These are phyloP conservation scores for Mortierella polycephala DNA, from an alignment of 371 early-diverging fungal species.

Conservation along the genomic window DNA sequence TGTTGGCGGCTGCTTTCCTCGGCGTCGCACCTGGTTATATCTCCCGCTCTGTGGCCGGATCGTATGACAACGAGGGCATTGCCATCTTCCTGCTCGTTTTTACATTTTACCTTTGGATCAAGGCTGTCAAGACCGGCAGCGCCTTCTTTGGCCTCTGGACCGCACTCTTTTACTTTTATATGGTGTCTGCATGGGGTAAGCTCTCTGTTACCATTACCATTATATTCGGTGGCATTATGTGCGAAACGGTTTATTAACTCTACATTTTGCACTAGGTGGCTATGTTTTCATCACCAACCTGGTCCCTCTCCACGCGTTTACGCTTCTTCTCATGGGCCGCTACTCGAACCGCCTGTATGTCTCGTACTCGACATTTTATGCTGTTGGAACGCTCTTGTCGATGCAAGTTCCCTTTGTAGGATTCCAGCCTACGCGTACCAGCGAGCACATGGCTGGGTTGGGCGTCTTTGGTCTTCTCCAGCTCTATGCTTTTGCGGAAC, in stretches of 20 bases:
- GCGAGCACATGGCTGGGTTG: slow-evolving; percentile 99
- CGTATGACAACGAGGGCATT: slow-evolving; percentile 99
- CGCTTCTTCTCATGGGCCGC: slow-evolving; percentile 94
- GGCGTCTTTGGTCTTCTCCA: slow-evolving; percentile 95
- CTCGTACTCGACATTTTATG: slow-evolving; percentile 97
- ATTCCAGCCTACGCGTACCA: slow-evolving; percentile 95
- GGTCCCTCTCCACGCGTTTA: slow-evolving; percentile 97
- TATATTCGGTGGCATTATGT: background rate
- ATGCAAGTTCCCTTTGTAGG: slow-evolving; percentile 99
- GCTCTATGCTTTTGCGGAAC: slow-evolving; percentile 89
- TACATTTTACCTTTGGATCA: slow-evolving; percentile 97
- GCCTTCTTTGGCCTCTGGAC: slow-evolving; percentile 87
- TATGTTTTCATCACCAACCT: slow-evolving; percentile 99
- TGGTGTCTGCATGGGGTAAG: slow-evolving; percentile 99
- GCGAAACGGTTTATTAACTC: too few relatives aligned
- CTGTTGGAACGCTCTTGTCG: slow-evolving; percentile 93
- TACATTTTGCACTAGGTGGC: slow-evolving; percentile 62
- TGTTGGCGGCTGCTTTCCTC: slow-evolving; percentile 96
- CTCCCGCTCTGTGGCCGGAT: slow-evolving; percentile 98
- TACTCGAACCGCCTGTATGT: slow-evolving; percentile 94
- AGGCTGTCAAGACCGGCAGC: slow-evolving; percentile 92
- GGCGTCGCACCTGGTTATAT: slow-evolving; percentile 99
- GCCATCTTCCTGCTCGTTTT: slow-evolving; percentile 98
- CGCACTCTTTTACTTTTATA: slow-evolving; percentile 97
- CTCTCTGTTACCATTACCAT: background rate